Conservation (phyloP, 2,329 filamentous ascomycete genomes). For the Fusarium chaquense region DNA sequence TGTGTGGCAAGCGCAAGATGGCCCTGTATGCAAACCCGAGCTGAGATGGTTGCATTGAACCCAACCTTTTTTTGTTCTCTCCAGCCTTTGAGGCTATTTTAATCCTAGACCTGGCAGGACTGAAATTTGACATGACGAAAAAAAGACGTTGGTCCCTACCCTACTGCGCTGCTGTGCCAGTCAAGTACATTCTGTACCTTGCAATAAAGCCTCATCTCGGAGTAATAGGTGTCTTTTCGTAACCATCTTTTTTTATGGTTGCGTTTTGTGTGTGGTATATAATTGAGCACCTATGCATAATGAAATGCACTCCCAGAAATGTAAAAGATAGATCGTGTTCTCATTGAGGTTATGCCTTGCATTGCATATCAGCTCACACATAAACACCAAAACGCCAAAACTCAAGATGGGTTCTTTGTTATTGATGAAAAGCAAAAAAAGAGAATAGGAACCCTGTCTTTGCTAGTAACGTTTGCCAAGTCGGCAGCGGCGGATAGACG, state of each 20-base stretch:
- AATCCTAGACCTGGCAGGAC: neutral
- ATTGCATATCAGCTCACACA: slow-evolving; percentile 1
- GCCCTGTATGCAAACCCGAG: slow-evolving; percentile 19
- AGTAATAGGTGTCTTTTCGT: slow-evolving; percentile 10
- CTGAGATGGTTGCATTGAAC: slow-evolving; percentile 28
- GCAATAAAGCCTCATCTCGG: slow-evolving; percentile 16
- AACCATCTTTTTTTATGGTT: slow-evolving; percentile 3
- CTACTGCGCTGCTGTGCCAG: neutral
- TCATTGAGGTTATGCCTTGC: neutral
- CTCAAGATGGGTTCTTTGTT: neutral
- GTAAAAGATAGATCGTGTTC: neutral
- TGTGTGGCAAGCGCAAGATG: slow-evolving; percentile 1
- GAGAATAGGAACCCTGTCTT: neutral
- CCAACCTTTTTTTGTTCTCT: neutral
- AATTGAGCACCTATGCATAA: slow-evolving; percentile 12
- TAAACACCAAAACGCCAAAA: neutral
- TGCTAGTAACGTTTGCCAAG: slow-evolving; percentile 29
- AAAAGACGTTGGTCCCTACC: neutral
- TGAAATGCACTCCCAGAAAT: slow-evolving; percentile 1
- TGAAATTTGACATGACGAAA: slow-evolving; percentile 1
- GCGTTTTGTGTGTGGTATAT: neutral
- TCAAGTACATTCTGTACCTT: slow-evolving; percentile 1
- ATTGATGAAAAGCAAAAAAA: neutral
- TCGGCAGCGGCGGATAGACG: slow-evolving; percentile 32
- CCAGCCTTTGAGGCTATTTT: slow-evolving; percentile 13